Percentiles rank a stretch among this genome's conserved stretches.
Conservation (phyloP, 1,284 basidiomycete species). For the Paramarasmius palmivorus region DNA sequence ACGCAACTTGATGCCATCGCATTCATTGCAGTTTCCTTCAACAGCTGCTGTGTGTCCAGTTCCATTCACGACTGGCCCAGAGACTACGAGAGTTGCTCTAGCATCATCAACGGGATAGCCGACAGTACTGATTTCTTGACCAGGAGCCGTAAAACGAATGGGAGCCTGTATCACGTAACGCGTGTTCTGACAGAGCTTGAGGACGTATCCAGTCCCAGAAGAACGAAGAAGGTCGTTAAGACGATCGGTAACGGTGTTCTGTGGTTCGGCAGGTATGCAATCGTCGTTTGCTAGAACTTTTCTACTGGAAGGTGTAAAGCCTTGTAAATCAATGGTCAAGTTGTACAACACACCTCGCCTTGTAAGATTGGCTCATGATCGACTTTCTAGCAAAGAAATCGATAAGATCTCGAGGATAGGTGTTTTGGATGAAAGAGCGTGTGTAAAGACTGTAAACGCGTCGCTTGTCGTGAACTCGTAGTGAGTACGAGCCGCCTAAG, state of each 20-base stretch:
- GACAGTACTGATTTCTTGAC: slow-evolving; percentile 78
- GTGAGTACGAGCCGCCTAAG: no score
- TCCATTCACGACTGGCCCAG: slow-evolving; percentile 53
- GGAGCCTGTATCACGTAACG: slow-evolving; percentile 66
- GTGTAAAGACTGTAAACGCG: no score
- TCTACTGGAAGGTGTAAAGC: neutral
- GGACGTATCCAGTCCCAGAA: slow-evolving; percentile 63
- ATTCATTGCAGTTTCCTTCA: slow-evolving; percentile 59
- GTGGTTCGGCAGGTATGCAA: slow-evolving; percentile 58
- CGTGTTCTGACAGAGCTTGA: slow-evolving; percentile 64
- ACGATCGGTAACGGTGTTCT: slow-evolving; percentile 66
- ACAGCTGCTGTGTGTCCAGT: slow-evolving; percentile 72
- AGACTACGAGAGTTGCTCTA: slow-evolving; percentile 41
- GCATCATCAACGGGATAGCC: slow-evolving; percentile 63
- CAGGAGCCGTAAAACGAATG: slow-evolving; percentile 60
- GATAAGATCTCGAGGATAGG: no score
- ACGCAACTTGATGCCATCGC: slow-evolving; percentile 60
- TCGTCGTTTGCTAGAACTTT: neutral
- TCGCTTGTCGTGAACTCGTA: no score
- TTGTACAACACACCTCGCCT: neutral
- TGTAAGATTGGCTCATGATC: no score
- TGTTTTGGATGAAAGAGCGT: no score
- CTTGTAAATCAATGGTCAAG: no score
- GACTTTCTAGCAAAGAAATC: no score
- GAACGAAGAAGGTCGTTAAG: slow-evolving; percentile 66